Evolutionary conservation across 1,284 basidiomycete species (phyloP).

Genomic region (Fomitopsis palustris): DNA sequence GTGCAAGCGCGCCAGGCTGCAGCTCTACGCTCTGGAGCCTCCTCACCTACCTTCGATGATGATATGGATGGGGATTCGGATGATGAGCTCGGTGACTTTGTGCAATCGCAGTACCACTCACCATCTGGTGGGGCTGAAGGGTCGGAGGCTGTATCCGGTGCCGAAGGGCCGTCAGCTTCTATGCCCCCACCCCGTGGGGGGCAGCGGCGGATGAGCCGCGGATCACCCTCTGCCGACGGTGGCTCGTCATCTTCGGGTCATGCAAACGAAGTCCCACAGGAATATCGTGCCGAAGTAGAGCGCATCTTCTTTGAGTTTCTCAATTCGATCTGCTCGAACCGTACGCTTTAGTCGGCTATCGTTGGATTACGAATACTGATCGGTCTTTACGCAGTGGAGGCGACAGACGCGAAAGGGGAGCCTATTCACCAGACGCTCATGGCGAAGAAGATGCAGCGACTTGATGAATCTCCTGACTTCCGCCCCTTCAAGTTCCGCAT

Average conservation of each 20-base stretch:
- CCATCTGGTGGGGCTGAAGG: conserved; percentile 9
- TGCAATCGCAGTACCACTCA: conserved; percentile 21
- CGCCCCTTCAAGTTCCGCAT: conserved; percentile 99
- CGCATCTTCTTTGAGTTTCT: conserved; percentile 90
- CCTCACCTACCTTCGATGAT: conserved; percentile 35
- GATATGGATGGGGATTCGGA: conserved; percentile 42
- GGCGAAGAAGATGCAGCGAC: conserved; percentile 96
- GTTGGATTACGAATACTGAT: not conserved
- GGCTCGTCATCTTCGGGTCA: conserved; percentile 25
- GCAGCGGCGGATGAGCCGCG: conserved; percentile 27
- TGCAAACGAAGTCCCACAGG: conserved; percentile 71
- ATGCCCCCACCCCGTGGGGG: conserved; percentile 17
- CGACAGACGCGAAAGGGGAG: conserved; percentile 92
- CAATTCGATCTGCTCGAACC: conserved; percentile 86
- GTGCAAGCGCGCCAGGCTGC: conserved; percentile 28
- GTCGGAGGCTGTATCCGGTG: conserved; percentile 6
- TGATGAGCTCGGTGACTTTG: conserved; percentile 26
- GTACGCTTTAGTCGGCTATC: conserved; percentile 45
- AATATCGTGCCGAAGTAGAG: conserved; percentile 83
- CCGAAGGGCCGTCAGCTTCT: conserved; percentile 13
- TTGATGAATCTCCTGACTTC: conserved; percentile 95
- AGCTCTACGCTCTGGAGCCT: conserved; percentile 24
- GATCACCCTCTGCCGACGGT: conserved; percentile 28
- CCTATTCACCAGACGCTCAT: conserved; percentile 97
- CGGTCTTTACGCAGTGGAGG: conserved; percentile 64